A percentile compares a stretch with the other conserved stretches of the same genome.
Evolutionary conservation across 805 yeast species (phyloP).

Genomic region (Vanderwaltozyma polyspora): DNA sequence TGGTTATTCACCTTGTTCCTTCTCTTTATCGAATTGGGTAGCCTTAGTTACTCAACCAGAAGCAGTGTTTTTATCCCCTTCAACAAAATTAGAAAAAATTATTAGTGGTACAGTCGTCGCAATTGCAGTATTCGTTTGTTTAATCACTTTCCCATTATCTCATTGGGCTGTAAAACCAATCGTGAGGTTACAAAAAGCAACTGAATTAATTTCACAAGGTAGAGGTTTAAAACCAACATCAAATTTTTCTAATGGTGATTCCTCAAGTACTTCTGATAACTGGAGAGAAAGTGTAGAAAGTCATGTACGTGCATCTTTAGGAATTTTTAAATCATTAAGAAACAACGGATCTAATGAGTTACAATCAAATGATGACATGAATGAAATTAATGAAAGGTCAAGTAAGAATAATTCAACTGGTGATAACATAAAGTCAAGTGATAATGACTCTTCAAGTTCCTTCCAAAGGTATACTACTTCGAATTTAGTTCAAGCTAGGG

Average conservation of each 20-base stretch:
- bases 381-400: not conserved
- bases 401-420: not conserved
- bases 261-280: slow-evolving; percentile 1
- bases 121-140: slow-evolving; percentile 60
- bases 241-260: not conserved
- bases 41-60: slow-evolving; percentile 58
- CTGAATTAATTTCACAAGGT: slow-evolving; percentile 44
- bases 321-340: not conserved
- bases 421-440: not conserved
- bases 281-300: slow-evolving; percentile 3
- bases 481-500: slow-evolving; percentile 30
- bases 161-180: slow-evolving; percentile 81
- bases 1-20: slow-evolving; percentile 41
- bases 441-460: not conserved
- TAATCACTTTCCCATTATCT: slow-evolving; percentile 73
- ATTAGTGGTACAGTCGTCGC: slow-evolving; percentile 72
- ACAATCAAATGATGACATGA: not conserved
- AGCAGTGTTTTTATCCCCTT: slow-evolving; percentile 49
- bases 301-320: slow-evolving; percentile 1
- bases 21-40: slow-evolving; percentile 49
- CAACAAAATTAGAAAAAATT: slow-evolving; percentile 49
- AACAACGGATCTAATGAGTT: not conserved
- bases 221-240: slow-evolving; percentile 27
- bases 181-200: slow-evolving; percentile 64
- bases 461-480: slow-evolving; percentile 18